phyloP scores from a whole-genome alignment of 2,329 filamentous ascomycete species.

The Intubia oerlemansii region DNA sequence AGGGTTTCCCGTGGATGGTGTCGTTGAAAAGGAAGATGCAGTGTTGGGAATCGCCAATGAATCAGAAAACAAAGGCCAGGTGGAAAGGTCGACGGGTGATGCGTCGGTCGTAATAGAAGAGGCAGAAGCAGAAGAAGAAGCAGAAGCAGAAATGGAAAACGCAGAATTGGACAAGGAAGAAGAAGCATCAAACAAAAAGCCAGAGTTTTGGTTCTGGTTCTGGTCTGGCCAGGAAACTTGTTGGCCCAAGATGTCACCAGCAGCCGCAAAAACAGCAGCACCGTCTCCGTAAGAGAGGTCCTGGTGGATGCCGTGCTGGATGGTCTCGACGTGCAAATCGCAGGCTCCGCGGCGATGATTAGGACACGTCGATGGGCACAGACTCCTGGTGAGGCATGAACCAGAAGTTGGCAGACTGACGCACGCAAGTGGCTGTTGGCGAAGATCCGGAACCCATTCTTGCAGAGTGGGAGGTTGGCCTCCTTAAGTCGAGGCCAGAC shows the following conservation, averaged over 20 bases:
- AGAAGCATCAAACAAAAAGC: slow-evolving; percentile 3
- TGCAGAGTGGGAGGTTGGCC: slow-evolving; percentile 7
- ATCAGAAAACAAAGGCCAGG: slow-evolving; percentile 2
- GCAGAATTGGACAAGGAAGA: background rate
- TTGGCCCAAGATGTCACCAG: slow-evolving; percentile 1
- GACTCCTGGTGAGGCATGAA: slow-evolving; percentile 4
- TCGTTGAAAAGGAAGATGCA: too few relatives aligned
- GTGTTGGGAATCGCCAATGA: too few relatives aligned
- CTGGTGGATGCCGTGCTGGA: background rate
- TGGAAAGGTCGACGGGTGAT: background rate
- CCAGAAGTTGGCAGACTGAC: slow-evolving; percentile 1
- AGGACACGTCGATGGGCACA: slow-evolving; percentile 4
- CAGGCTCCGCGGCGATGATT: slow-evolving; percentile 1
- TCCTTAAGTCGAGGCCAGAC: slow-evolving; percentile 5
- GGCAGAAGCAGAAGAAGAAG: background rate
- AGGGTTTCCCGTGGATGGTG: background rate
- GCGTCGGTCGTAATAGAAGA: background rate
- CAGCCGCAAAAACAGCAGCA: background rate
- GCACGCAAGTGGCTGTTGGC: slow-evolving; percentile 1
- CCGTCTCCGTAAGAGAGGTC: too few relatives aligned
- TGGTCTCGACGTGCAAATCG: background rate
- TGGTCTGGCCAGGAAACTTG: slow-evolving; percentile 3
- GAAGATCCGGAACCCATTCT: slow-evolving; percentile 7
- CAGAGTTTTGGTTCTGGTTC: background rate
- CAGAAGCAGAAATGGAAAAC: slow-evolving; percentile 1